These are phyloP conservation scores for Russula compacta DNA, from an alignment of 768 basidiomycete species.

Conservation along the genomic window DNA sequence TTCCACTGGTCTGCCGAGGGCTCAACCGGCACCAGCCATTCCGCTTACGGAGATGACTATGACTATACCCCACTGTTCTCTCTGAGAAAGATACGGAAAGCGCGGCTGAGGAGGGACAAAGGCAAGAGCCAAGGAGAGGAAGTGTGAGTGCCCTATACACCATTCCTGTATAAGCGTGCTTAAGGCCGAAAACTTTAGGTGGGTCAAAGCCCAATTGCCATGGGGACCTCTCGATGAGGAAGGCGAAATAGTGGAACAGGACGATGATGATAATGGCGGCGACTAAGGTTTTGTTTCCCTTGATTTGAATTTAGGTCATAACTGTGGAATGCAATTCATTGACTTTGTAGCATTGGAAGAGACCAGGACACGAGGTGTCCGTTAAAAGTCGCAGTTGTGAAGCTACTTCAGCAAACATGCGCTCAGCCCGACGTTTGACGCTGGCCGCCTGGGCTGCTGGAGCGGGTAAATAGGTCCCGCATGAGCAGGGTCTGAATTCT, in stretches of 20 bases:
- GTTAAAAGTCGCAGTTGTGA: no score
- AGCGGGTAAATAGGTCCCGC: neutral
- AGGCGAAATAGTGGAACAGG: neutral
- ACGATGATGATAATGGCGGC: neutral
- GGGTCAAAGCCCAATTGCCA: constrained; percentile 4
- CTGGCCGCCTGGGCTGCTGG: neutral
- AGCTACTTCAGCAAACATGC: no score
- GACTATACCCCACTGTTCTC: constrained; percentile 6
- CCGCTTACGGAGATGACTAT: neutral
- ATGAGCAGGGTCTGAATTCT: neutral
- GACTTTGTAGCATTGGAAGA: neutral
- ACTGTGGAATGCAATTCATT: neutral
- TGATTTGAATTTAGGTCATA: neutral
- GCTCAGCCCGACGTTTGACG: neutral
- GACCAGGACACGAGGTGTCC: no score
- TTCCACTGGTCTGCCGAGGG: constrained; percentile 1
- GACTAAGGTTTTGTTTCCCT: neutral
- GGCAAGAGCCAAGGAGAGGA: neutral
- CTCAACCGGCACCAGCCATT: neutral
- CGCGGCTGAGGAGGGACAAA: neutral
- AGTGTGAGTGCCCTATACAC: neutral
- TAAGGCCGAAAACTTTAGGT: neutral
- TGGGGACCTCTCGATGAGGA: constrained; percentile 10
- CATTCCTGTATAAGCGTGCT: neutral
- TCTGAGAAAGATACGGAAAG: neutral